Evolutionary conservation across 371 early-diverging fungal genomes (phyloP), one percentile per base, ranked within the genome.

Genomic region (Paraphysoderma sedebokerense): DNA sequence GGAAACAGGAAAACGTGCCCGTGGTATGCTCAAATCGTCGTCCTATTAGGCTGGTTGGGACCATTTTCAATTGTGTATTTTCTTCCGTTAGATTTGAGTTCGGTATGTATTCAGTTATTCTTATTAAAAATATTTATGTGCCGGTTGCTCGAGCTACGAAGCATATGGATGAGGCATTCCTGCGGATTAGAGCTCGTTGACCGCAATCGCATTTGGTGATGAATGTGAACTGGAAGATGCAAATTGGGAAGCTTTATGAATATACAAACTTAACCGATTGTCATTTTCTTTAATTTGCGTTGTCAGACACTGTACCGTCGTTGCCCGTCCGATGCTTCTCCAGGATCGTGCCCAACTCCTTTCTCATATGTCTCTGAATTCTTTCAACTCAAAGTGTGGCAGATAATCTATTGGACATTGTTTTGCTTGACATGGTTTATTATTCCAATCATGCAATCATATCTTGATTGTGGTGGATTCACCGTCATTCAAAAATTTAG

Each of bases 51-150:
- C 28, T 92, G 87, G 87, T 81, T 81, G 54, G 77, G 87, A 47
- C 88, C 92, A 15, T 84, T 92, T 60, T 77, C 85, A 57, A 85
- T 90, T 50, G 74, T 90, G 13, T 66, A 87, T 42, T 71, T 93
- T 19, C 64, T 93, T 26, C 91, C 92, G 7, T 66, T 93, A 22
- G 95, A 91, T 60, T 67, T 92, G 38, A 74, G 85, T 20, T 90
- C 92, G 51, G 89, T 86, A 76, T 63, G 68, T 61, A 45, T 26
- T 12, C 17, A 22, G 11, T 24, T 35, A 12, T 27, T 17, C 24
- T 27, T 36, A 15, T 5, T n/a, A 22, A 20, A n/a, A 8, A 36
- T 56, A 17, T 24, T 29, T 35, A n/a, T 31, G 15, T 65, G n/a
- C n/a, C n/a, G n/a, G n/a, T n/a, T n/a, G n/a, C n/a, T n/a, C n/a